Evolutionary conservation across 495 filamentous ascomycete genomes (phyloP).

Genomic region (Daldinia concentrica): DNA sequence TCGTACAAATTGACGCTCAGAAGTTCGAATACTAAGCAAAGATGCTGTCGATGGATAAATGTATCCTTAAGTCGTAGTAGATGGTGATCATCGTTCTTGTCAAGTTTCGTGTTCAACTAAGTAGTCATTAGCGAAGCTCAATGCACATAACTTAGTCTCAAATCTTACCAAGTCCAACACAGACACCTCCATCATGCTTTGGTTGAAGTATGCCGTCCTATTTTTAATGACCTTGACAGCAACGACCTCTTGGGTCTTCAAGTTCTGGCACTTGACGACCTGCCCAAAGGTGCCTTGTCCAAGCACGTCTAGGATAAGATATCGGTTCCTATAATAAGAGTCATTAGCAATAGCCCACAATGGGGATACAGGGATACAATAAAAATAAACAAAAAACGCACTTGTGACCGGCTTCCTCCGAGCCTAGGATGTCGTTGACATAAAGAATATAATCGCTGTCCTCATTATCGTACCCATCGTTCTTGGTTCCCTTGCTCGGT

Average conservation of each 20-base stretch:
- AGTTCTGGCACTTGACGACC: conserved; percentile 98
- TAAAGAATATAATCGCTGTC: conserved; percentile 99
- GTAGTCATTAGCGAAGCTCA: conserved; percentile 18
- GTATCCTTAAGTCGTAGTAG: conserved; percentile 96
- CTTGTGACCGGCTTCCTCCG: conserved; percentile 98
- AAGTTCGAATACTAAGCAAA: conserved; percentile 97
- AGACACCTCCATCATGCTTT: conserved; percentile 99
- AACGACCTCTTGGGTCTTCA: conserved; percentile 97
- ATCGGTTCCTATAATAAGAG: conserved; percentile 76
- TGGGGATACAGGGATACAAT: neutral
- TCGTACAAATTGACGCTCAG: conserved; percentile 99
- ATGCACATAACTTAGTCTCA: neutral
- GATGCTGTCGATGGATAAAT: conserved; percentile 97
- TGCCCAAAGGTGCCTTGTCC: conserved; percentile 99
- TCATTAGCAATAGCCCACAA: conserved; percentile 33
- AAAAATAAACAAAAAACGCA: conserved; percentile 60
- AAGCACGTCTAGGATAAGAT: conserved; percentile 96
- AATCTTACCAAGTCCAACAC: conserved; percentile 88
- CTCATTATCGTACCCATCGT: conserved; percentile 99
- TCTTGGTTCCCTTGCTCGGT: conserved; percentile 98
- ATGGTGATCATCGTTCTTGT: conserved; percentile 99
- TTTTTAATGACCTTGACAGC: conserved; percentile 99
- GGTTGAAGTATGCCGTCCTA: conserved; percentile 98
- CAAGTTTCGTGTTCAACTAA: conserved; percentile 95
- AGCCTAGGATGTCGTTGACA: conserved; percentile 98